Conservation (phyloP, 2,329 filamentous ascomycete genomes). For the Hypoxylon sp. region DNA sequence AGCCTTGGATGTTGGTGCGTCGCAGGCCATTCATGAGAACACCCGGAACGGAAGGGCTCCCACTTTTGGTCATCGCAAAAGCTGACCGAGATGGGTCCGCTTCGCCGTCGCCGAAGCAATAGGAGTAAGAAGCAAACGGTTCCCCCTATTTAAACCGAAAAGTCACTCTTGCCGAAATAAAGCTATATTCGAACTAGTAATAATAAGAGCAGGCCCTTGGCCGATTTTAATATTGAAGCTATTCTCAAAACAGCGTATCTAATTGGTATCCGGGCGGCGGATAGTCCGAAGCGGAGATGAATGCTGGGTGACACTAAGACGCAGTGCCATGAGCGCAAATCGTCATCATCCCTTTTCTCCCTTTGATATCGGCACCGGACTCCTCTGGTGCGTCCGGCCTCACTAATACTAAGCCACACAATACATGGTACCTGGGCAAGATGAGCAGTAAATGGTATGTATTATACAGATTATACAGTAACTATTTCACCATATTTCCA, state of each 20-base stretch:
- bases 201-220: background rate
- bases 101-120: conserved; percentile 37
- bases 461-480: background rate
- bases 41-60: conserved; percentile 31
- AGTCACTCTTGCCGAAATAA: conserved; percentile 8
- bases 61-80: conserved; percentile 25
- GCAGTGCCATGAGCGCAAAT: conserved; percentile 38
- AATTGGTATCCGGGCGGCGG: conserved; percentile 29
- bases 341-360: conserved; percentile 22
- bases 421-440: background rate
- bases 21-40: conserved; percentile 27
- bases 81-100: conserved; percentile 39
- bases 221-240: conserved; percentile 2
- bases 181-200: conserved; percentile 5
- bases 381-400: conserved; percentile 33
- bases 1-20: conserved; percentile 27
- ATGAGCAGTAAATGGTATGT: background rate
- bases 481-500: background rate
- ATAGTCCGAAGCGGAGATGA: conserved; percentile 38
- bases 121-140: conserved; percentile 6
- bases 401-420: conserved; percentile 15
- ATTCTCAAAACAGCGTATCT: background rate
- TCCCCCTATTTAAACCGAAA: conserved; percentile 1
- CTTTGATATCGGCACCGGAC: conserved; percentile 33
- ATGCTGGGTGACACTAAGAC: conserved; percentile 31